Conservation (phyloP, 345 rosid genomes). For the Salix koriyanagi region DNA sequence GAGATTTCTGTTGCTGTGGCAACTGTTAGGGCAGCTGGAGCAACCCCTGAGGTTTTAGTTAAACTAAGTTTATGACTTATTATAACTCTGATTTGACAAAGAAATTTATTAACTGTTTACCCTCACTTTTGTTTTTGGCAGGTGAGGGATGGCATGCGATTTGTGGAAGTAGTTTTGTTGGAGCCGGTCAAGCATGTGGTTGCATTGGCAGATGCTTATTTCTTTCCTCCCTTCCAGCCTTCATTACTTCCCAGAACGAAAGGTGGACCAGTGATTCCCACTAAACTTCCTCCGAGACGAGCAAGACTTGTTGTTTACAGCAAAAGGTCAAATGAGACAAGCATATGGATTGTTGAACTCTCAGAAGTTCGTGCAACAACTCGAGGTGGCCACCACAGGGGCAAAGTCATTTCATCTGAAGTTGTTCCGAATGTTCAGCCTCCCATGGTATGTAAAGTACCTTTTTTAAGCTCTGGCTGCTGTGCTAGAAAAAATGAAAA, state of each 20-base stretch:
- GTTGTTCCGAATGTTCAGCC: slow-evolving; percentile 87
- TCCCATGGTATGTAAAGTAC: slow-evolving; percentile 51
- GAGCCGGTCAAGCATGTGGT: slow-evolving; percentile 80
- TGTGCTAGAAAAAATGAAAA: neutral
- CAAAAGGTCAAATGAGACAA: slow-evolving; percentile 77
- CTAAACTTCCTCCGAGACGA: slow-evolving; percentile 79
- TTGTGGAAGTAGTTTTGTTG: slow-evolving; percentile 71
- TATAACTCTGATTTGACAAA: neutral
- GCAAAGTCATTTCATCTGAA: slow-evolving; percentile 70
- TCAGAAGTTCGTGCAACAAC: slow-evolving; percentile 89
- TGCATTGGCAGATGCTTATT: slow-evolving; percentile 91
- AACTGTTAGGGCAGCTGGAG: slow-evolving; percentile 87
- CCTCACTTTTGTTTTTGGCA: slow-evolving; percentile 24
- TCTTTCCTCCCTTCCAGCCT: slow-evolving; percentile 94
- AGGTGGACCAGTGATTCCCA: slow-evolving; percentile 79
- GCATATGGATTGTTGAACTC: slow-evolving; percentile 72
- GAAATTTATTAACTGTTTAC: neutral
- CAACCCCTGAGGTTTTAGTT: slow-evolving; percentile 71
- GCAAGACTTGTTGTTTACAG: slow-evolving; percentile 84
- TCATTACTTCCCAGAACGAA: slow-evolving; percentile 82
- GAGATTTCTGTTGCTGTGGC: slow-evolving; percentile 91
- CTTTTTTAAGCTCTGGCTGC: neutral
- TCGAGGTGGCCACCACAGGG: slow-evolving; percentile 93
- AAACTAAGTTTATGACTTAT: neutral
- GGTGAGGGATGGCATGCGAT: slow-evolving; percentile 93